Evolutionary conservation across 805 yeast genomes (phyloP).

Genomic region (Yamadazyma takamatsuzukensis): DNA sequence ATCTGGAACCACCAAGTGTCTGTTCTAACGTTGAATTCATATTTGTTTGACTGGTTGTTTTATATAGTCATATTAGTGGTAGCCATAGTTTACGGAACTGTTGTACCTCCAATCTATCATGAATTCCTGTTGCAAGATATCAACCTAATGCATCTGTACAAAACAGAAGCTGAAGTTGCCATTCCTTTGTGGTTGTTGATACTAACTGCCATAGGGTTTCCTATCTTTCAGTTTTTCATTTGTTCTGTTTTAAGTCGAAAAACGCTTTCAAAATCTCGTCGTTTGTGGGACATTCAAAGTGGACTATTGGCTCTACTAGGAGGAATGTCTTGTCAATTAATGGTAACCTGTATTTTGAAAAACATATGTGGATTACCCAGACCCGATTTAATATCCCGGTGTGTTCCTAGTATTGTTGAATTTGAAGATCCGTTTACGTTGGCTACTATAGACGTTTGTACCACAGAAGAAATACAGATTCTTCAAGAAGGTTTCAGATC

Average conservation of each 20-base stretch:
- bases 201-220: constrained; percentile 24
- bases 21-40: constrained; percentile 15
- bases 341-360: constrained; percentile 31
- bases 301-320: constrained; percentile 35
- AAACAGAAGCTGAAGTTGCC: constrained; percentile 27
- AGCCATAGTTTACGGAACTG: constrained; percentile 27
- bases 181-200: constrained; percentile 30
- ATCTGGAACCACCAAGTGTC: constrained; percentile 9
- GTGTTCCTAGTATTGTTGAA: constrained; percentile 14
- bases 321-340: constrained; percentile 32
- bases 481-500: constrained; percentile 24
- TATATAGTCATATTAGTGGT: constrained; percentile 18
- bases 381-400: constrained; percentile 24
- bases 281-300: constrained; percentile 40
- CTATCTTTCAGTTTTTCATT: constrained; percentile 24
- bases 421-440: constrained; percentile 8
- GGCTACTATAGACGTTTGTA: constrained; percentile 17
- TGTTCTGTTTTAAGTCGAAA: constrained; percentile 13
- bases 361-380: constrained; percentile 26
- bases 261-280: constrained; percentile 13
- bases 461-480: constrained; percentile 10
- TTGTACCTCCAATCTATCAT: constrained; percentile 32
- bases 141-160: constrained; percentile 28
- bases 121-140: constrained; percentile 38
- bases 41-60: constrained; percentile 16